These are phyloP conservation scores for Pseudonitzschia pungens DNA, from an alignment of 108 stramenopile species.

Conservation along the genomic window DNA sequence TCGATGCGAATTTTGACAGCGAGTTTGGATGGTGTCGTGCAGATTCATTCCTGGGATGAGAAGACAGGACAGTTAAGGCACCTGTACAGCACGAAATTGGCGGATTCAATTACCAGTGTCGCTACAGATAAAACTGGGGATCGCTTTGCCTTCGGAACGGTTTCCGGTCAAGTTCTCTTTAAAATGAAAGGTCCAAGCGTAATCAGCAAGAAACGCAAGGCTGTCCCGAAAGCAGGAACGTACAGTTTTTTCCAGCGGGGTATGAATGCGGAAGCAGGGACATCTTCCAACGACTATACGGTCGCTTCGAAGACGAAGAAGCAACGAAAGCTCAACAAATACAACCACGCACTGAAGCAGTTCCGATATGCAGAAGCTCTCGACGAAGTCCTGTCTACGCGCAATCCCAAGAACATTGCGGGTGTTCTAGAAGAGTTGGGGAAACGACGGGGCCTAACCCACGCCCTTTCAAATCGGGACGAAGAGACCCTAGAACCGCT, in stretches of 20 bases:
- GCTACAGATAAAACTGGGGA: constrained; percentile 49
- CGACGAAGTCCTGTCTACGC: constrained; percentile 72
- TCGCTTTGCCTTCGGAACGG: constrained; percentile 75
- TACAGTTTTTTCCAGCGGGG: constrained; percentile 81
- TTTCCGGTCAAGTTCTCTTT: constrained; percentile 60
- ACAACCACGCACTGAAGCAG: constrained; percentile 72
- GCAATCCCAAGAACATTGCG: constrained; percentile 69
- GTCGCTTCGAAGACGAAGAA: constrained; percentile 48
- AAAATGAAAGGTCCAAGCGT: constrained; percentile 51
- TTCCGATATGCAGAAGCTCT: constrained; percentile 91
- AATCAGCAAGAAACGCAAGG: constrained; percentile 41
- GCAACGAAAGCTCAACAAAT: constrained; percentile 65
- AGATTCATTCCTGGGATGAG: constrained; percentile 66
- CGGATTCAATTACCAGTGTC: constrained; percentile 64
- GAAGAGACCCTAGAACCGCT: constrained; percentile 86
- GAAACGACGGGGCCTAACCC: constrained; percentile 71
- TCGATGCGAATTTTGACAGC: constrained; percentile 62
- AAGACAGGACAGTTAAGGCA: constrained; percentile 51
- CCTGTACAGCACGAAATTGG: constrained; percentile 64
- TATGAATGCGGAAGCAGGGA: constrained; percentile 58
- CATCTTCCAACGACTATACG: constrained; percentile 55
- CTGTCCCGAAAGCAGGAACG: constrained; percentile 72
- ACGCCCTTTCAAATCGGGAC: constrained; percentile 82
- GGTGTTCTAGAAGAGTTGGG: constrained; percentile 88
- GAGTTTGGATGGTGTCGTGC: constrained; percentile 71